Evolutionary conservation across 768 basidiomycete genomes (phyloP), one percentile per base, ranked within the genome.

Genomic region (Hebeloma cylindrosporum): DNA sequence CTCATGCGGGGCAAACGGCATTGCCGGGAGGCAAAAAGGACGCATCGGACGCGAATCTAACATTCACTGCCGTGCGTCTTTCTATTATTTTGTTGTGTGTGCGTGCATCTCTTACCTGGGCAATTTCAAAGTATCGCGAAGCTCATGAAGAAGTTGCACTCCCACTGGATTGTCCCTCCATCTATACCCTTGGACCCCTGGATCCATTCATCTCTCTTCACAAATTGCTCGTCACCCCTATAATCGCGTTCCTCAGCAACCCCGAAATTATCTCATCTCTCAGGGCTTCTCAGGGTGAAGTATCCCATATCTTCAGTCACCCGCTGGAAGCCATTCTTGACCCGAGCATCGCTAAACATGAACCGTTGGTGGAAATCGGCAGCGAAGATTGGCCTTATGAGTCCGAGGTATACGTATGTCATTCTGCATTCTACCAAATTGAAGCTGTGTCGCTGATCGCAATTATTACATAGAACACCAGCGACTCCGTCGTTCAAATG

Each of bases 91-190:
- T 9, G 8, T 35, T 30, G 3, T 11, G 8, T 25, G 18, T 25
- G 7, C 16, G 17, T 1, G 20, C 18, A 34, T 51, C 22, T 27
- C 14, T 40, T 39, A 40, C 22, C 32, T 18, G 47, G 39, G 17
- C 16, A 10, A 35, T 50, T 18, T 41, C 14, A 31, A 40, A 43
- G 92, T 76, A 76, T 36, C 74, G 93, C 45, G 93, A 95, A 65
- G 93, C 93, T 0, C 62, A 79, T 43, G 93, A 95, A 67, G 93
- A 95, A 69, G 86, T 94, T 14, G 79, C 66, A 1, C 71, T 94
- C 2, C 82, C 88, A 0, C 59, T 80, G 2, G 44, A 70, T 40
- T 76, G 74, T 28, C 76, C 81, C 0, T 62, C 78, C 36, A 66
- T 91, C 13, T 74, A 84, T 56, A 72, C 74, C 1, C 60, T 92